phyloP scores from a whole-genome alignment of 2,329 filamentous ascomycete species.

The Plenodomus biglobosus region DNA sequence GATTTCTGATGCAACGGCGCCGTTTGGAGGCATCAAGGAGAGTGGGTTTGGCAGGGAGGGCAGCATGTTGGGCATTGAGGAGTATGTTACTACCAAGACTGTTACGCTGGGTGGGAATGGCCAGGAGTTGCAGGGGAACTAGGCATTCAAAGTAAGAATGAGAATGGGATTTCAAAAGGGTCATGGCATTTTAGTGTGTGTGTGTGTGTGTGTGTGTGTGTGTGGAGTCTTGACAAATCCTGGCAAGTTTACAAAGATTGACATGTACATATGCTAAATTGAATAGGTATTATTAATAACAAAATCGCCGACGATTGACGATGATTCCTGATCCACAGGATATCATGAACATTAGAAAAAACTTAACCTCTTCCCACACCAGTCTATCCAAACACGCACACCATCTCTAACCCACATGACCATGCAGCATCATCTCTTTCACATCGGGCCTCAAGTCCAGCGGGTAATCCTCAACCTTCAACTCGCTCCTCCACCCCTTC shows the following conservation, averaged over 20 bases:
- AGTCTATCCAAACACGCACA: neutral
- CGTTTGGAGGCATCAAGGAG: slow-evolving; percentile 54
- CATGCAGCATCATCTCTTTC: neutral
- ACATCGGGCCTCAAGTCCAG: neutral
- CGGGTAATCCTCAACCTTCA: neutral
- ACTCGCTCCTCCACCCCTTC: neutral
- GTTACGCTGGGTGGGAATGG: slow-evolving; percentile 63
- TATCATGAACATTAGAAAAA: too few species aligned
- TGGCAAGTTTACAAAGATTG: too few species aligned
- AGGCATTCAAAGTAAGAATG: too few species aligned
- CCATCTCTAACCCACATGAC: neutral
- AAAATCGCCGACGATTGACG: too few species aligned
- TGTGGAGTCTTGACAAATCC: too few species aligned
- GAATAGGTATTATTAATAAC: too few species aligned
- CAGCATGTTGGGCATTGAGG: slow-evolving; percentile 53
- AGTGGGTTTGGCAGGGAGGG: slow-evolving; percentile 57
- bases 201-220: too few species aligned
- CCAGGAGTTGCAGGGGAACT: slow-evolving; percentile 54
- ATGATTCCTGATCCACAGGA: too few species aligned
- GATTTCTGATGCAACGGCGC: slow-evolving; percentile 52
- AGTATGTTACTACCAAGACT: slow-evolving; percentile 53
- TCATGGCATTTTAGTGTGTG: too few species aligned
- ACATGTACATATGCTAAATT: too few species aligned
- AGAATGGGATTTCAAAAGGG: too few species aligned
- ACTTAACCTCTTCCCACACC: neutral